These are phyloP conservation scores for Fusarium mexicanum DNA, from an alignment of 2,329 filamentous ascomycete genomes.

Conservation along the genomic window DNA sequence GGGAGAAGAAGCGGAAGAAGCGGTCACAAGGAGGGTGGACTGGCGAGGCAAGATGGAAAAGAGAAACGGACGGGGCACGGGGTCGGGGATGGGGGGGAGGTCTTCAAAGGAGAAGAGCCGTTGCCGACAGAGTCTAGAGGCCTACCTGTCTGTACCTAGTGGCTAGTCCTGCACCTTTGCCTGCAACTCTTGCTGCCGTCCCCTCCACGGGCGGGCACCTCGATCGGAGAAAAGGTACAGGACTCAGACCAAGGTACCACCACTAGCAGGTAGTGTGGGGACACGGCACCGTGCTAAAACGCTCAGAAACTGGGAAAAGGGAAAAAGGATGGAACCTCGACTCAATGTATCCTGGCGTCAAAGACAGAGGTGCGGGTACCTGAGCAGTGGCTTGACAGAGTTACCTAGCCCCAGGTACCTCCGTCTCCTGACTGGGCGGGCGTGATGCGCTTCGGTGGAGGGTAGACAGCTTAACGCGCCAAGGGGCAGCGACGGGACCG, in stretches of 20 bases:
- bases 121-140: conserved; percentile 18
- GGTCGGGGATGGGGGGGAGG: conserved; percentile 48
- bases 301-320: conserved; percentile 30
- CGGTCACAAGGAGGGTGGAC: conserved; percentile 51
- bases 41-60: conserved; percentile 48
- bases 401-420: conserved; percentile 33
- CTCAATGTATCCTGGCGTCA: conserved; percentile 23
- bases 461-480: conserved; percentile 33
- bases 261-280: conserved; percentile 24
- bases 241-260: conserved; percentile 25
- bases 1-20: conserved; percentile 52
- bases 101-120: conserved; percentile 45
- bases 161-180: conserved; percentile 18
- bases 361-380: conserved; percentile 34
- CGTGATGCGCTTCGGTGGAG: conserved; percentile 19
- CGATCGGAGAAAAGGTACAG: conserved; percentile 30
- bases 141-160: conserved; percentile 2
- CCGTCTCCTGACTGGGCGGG: conserved; percentile 28
- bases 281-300: conserved; percentile 15
- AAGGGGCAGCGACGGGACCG: conserved; percentile 33
- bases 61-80: conserved; percentile 49
- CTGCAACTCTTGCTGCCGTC: conserved; percentile 13
- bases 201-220: conserved; percentile 16
- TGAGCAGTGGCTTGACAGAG: conserved; percentile 28
- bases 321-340: conserved; percentile 32